Evolutionary conservation across 2,329 filamentous ascomycete genomes (phyloP).

Genomic region (Alternaria solani): DNA sequence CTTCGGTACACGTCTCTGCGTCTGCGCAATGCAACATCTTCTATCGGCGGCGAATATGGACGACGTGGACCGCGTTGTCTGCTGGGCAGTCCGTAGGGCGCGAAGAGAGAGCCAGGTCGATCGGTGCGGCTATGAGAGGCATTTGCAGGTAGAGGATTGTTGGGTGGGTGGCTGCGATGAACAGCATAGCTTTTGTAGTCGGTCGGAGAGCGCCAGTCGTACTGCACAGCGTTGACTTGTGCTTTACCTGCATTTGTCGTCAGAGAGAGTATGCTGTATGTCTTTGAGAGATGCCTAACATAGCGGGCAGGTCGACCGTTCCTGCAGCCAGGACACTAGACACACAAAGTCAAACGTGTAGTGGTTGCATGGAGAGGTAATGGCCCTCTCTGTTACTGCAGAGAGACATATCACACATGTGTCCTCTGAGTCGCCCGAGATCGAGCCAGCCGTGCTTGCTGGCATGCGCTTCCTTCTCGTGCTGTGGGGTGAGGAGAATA

Average conservation of each 20-base stretch:
- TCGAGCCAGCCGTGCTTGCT: slow-evolving; percentile 25
- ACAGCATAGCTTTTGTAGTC: slow-evolving; percentile 68
- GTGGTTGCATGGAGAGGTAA: slow-evolving; percentile 80
- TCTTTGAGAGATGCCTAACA: slow-evolving; percentile 65
- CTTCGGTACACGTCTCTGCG: slow-evolving; percentile 78
- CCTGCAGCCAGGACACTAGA: slow-evolving; percentile 80
- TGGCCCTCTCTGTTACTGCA: slow-evolving; percentile 72
- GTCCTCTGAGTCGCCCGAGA: slow-evolving; percentile 33
- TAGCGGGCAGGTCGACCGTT: slow-evolving; percentile 77
- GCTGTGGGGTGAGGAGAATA: slow-evolving; percentile 7
- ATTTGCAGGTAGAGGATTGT: background rate
- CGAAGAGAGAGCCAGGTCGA: slow-evolving; percentile 17
- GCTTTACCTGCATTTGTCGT: slow-evolving; percentile 55
- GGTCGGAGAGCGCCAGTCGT: slow-evolving; percentile 64
- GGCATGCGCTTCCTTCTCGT: slow-evolving; percentile 35
- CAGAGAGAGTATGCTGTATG: slow-evolving; percentile 4
- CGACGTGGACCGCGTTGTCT: slow-evolving; percentile 28
- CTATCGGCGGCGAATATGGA: slow-evolving; percentile 33
- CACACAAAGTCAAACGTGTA: slow-evolving; percentile 85
- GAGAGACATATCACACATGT: slow-evolving; percentile 89
- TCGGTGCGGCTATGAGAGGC: background rate
- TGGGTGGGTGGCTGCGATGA: slow-evolving; percentile 39
- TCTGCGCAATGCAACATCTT: slow-evolving; percentile 60
- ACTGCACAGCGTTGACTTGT: slow-evolving; percentile 67
- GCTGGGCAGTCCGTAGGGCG: slow-evolving; percentile 27